A percentile compares a stretch with the other conserved stretches of the same genome.
Conservation (phyloP, 2,329 filamentous ascomycete genomes). For the Xylaria sp. region DNA sequence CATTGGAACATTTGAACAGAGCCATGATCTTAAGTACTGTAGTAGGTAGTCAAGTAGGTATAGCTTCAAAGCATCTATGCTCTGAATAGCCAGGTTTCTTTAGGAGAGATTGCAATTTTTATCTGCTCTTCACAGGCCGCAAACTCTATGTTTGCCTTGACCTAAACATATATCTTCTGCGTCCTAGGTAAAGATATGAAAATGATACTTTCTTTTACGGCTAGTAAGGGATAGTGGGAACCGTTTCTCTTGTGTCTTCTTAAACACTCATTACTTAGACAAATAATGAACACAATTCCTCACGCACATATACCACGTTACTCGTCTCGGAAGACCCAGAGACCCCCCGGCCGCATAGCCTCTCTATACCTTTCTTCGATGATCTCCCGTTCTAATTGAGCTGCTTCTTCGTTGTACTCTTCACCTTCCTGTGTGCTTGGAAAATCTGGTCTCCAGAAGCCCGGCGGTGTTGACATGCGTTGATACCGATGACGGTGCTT, state of each 20-base stretch:
- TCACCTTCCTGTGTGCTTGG: conserved; percentile 85
- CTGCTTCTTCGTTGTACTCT: conserved; percentile 72
- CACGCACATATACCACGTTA: conserved; percentile 47
- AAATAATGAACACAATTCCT: conserved; percentile 12
- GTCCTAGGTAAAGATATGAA: background rate
- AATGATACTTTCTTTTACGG: background rate
- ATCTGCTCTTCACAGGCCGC: background rate
- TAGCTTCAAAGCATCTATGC: background rate
- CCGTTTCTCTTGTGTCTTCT: background rate
- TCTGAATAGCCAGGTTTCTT: background rate
- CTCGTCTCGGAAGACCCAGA: conserved; percentile 87
- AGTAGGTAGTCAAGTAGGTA: background rate
- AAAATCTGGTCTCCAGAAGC: conserved; percentile 92
- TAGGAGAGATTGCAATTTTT: too few relatives aligned
- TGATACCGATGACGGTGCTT: conserved; percentile 81
- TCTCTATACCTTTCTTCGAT: conserved; percentile 82
- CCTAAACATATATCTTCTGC: background rate
- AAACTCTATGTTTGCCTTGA: background rate
- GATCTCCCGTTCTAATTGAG: conserved; percentile 69
- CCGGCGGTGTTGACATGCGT: conserved; percentile 79
- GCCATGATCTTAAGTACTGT: too few relatives aligned
- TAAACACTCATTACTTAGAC: background rate
- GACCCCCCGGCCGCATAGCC: conserved; percentile 79
- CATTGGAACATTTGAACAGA: too few relatives aligned
- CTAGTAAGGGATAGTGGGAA: background rate